Evolutionary conservation across 2,329 filamentous ascomycete genomes (phyloP).

Genomic region (Penicillium sclerotiorum): DNA sequence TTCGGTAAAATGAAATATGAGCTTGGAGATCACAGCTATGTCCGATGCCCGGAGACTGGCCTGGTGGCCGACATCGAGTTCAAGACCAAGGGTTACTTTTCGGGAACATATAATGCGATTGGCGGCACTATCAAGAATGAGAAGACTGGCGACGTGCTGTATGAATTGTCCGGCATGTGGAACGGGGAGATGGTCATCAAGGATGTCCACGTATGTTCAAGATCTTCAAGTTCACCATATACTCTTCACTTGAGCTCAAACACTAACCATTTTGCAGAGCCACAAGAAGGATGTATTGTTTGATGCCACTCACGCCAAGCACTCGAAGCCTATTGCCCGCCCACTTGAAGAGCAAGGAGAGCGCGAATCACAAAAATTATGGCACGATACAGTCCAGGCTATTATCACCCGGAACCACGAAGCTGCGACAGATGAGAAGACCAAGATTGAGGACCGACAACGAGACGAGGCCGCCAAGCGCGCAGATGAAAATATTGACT

Average conservation of each 20-base stretch:
- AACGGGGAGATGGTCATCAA: slow-evolving; percentile 94
- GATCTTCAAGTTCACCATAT: no score
- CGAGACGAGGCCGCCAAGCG: slow-evolving; percentile 83
- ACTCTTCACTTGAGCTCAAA: no score
- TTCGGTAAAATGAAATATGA: slow-evolving; percentile 99
- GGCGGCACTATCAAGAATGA: slow-evolving; percentile 88
- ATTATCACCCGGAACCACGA: slow-evolving; percentile 85
- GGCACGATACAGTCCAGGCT: slow-evolving; percentile 78
- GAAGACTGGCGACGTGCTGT: slow-evolving; percentile 82
- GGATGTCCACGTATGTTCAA: slow-evolving; percentile 64
- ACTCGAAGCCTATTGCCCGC: slow-evolving; percentile 71
- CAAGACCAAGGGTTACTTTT: slow-evolving; percentile 97
- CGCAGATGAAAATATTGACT: slow-evolving; percentile 77
- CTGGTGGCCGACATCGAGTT: slow-evolving; percentile 92
- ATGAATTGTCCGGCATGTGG: slow-evolving; percentile 90
- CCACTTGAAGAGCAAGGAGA: slow-evolving; percentile 85
- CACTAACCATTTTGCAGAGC: slow-evolving; percentile 59
- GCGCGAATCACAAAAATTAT: slow-evolving; percentile 85
- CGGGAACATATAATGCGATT: slow-evolving; percentile 94
- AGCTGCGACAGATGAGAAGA: slow-evolving; percentile 90
- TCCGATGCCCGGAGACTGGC: slow-evolving; percentile 85
- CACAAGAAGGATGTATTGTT: slow-evolving; percentile 89
- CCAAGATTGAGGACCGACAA: slow-evolving; percentile 91
- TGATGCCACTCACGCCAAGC: slow-evolving; percentile 76
- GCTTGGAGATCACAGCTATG: slow-evolving; percentile 91